Conservation (phyloP, 1,139 yeast genomes). For the Suhomyces kunorum region DNA sequence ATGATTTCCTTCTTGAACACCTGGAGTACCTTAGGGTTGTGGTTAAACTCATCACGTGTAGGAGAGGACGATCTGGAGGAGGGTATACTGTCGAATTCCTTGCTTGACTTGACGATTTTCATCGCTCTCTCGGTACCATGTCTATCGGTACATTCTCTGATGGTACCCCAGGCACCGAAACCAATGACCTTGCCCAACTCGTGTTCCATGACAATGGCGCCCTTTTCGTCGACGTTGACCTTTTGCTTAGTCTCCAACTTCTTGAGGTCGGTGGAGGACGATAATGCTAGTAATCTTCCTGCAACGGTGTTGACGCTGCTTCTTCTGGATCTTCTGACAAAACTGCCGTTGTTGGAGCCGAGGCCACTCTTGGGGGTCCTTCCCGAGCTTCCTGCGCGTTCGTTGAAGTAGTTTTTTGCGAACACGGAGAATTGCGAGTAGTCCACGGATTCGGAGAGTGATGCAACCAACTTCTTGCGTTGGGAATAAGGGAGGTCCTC, state of each 20-base stretch:
- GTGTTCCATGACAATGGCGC: slow-evolving; percentile 60
- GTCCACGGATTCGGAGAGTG: slow-evolving; percentile 57
- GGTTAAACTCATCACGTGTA: slow-evolving; percentile 11
- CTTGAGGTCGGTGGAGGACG: slow-evolving; percentile 42
- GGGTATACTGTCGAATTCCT: slow-evolving; percentile 30
- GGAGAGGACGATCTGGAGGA: slow-evolving; percentile 15
- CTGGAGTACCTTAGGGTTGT: slow-evolving; percentile 36
- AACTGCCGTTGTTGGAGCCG: slow-evolving; percentile 29
- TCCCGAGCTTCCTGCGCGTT: slow-evolving; percentile 20
- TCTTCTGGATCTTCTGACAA: slow-evolving; percentile 32
- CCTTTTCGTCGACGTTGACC: slow-evolving; percentile 56
- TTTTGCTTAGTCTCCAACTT: slow-evolving; percentile 31
- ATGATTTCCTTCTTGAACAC: slow-evolving; percentile 71
- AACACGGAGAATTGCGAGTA: slow-evolving; percentile 48
- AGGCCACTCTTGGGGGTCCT: slow-evolving; percentile 24
- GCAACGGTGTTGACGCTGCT: slow-evolving; percentile 45
- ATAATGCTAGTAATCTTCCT: slow-evolving; percentile 41
- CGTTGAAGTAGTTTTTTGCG: slow-evolving; percentile 37
- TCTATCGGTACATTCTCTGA: slow-evolving; percentile 63
- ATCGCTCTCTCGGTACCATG: slow-evolving; percentile 63
- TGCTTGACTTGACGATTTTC: slow-evolving; percentile 65
- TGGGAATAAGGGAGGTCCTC: slow-evolving; percentile 68
- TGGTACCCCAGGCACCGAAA: slow-evolving; percentile 89
- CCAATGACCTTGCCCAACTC: slow-evolving; percentile 79
- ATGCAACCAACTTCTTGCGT: slow-evolving; percentile 56